phyloP scores from a whole-genome alignment of 257 asterid genomes.

The Nyctanthes arbortristis region DNA sequence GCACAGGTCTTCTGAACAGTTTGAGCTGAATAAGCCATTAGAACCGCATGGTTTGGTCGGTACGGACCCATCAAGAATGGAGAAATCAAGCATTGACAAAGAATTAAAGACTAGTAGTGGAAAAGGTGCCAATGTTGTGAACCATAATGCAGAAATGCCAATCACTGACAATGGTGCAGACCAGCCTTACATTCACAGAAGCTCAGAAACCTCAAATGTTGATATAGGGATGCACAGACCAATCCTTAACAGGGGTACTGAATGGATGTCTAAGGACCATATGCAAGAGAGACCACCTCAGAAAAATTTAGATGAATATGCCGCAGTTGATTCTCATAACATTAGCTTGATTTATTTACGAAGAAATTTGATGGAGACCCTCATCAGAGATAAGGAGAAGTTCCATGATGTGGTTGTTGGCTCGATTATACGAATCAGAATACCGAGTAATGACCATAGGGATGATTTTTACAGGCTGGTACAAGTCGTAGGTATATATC shows the following conservation, averaged over 20 bases:
- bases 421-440: constrained; percentile 74
- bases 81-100: constrained; percentile 16
- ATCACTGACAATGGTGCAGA: background rate
- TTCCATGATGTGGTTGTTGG: constrained; percentile 68
- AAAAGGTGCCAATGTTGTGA: background rate
- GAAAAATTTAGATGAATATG: constrained; percentile 61
- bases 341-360: constrained; percentile 74
- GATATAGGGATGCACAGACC: constrained; percentile 8
- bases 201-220: constrained; percentile 17
- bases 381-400: constrained; percentile 55
- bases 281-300: constrained; percentile 53
- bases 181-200: constrained; percentile 17
- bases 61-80: constrained; percentile 23
- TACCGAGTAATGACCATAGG: constrained; percentile 69
- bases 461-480: constrained; percentile 85
- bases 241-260: constrained; percentile 13
- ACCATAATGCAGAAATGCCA: constrained; percentile 4
- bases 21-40: constrained; percentile 43
- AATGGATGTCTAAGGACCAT: constrained; percentile 82
- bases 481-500: constrained; percentile 75
- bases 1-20: constrained; percentile 31
- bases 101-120: constrained; percentile 14
- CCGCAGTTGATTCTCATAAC: constrained; percentile 86
- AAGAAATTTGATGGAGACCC: constrained; percentile 71
- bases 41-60: constrained; percentile 25